phyloP scores from a whole-genome alignment of 1,284 basidiomycete species.

The Trichosporon ovoides region DNA sequence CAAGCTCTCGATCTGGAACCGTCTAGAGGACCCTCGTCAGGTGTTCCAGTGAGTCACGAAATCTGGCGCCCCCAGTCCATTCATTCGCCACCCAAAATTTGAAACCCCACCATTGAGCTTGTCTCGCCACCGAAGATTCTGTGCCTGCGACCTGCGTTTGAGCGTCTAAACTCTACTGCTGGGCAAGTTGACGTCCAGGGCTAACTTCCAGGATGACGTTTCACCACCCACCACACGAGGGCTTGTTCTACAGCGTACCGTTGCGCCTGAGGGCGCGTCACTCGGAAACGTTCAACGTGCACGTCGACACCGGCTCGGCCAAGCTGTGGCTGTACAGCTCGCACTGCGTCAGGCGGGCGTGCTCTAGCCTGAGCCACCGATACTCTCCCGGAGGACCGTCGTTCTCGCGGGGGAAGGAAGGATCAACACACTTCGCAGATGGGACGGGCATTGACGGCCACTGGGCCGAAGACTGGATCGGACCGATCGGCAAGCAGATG shows the following conservation, averaged over 20 bases:
- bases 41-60: neutral
- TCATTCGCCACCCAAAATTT: neutral
- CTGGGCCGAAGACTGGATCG: neutral
- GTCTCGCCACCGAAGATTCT: too few relatives aligned
- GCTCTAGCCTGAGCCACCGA: neutral
- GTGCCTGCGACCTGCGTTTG: too few relatives aligned
- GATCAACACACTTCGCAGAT: neutral
- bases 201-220: neutral
- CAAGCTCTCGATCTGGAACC: neutral
- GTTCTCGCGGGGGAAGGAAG: neutral
- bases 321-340: slow-evolving; percentile 3
- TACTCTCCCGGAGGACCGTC: neutral
- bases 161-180: too few relatives aligned
- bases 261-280: neutral
- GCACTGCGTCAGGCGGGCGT: neutral
- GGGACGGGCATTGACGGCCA: neutral
- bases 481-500: neutral
- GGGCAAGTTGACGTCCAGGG: too few relatives aligned
- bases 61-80: neutral
- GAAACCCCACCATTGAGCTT: too few relatives aligned
- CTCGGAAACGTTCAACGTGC: neutral
- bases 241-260: neutral
- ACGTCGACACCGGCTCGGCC: neutral
- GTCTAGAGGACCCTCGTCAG: neutral
- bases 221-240: neutral